These are phyloP conservation scores for Ophiosphaerella korrae DNA, from an alignment of 2,329 filamentous ascomycete genomes.

Conservation along the genomic window DNA sequence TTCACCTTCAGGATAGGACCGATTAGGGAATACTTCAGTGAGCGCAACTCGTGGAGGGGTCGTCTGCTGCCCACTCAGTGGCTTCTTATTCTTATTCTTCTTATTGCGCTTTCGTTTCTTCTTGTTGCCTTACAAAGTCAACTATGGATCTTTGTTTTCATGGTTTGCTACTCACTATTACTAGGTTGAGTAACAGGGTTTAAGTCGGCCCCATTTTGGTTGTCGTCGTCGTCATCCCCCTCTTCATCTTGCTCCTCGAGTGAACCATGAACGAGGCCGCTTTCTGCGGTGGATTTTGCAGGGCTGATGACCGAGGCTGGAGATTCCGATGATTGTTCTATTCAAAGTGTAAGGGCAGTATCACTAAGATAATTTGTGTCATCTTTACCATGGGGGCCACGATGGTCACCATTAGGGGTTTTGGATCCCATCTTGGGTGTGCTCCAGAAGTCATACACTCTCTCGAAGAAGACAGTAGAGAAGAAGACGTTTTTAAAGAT, in stretches of 20 bases:
- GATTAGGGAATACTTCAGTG: constrained; percentile 70
- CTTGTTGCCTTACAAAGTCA: constrained; percentile 60
- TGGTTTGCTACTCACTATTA: constrained; percentile 5
- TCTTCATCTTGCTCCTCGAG: constrained; percentile 54
- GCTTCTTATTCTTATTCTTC: constrained; percentile 69
- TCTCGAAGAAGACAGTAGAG: no score
- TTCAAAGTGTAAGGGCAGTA: constrained; percentile 20
- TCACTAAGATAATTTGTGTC: neutral
- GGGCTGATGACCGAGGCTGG: constrained; percentile 37
- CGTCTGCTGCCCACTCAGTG: constrained; percentile 63
- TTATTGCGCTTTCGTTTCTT: constrained; percentile 74
- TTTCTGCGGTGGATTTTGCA: constrained; percentile 41
- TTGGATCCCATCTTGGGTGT: neutral
- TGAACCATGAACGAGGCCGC: constrained; percentile 39
- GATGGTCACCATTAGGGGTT: neutral
- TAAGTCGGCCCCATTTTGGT: constrained; percentile 43
- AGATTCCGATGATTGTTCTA: constrained; percentile 32
- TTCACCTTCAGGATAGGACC: constrained; percentile 74
- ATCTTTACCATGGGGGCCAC: neutral
- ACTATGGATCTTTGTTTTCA: neutral
- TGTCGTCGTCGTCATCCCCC: constrained; percentile 57
- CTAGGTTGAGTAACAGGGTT: constrained; percentile 28
- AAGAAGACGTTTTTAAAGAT: no score
- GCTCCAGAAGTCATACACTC: no score
- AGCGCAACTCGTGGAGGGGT: constrained; percentile 74